Base-by-base conservation (phyloP, 805 yeast genomes). In the Yarrowia osloensis region DNA sequence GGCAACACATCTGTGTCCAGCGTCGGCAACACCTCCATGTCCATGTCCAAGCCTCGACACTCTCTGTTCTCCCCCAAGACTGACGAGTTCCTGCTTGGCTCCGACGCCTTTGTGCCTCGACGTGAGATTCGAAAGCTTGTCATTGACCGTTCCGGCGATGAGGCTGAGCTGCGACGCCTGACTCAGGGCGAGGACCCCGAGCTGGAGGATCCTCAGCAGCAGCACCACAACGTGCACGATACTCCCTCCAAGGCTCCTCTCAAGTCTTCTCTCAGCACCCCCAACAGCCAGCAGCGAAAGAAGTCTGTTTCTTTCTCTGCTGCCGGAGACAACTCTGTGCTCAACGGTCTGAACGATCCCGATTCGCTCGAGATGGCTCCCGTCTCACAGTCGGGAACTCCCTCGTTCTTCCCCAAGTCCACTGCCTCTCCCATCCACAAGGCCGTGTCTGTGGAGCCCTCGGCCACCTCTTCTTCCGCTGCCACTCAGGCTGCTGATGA, bases 71-170 rank as follows among this genome's bases (percentile, higher is more conserved):
- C 80, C 67, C 72, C 81, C 29, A 76, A 79, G 29, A 85, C 90
- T 4, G 93, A 90, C 74, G 82, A 83, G 65, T 88, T 90, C 4
- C 88, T 90, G 69, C 76, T 89, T 68, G 80, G 88, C 2, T 85
- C 91, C n/a, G 88, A 85, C 47, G 85, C 89, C 4, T 89, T 90
- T 74, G 84, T 88, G 3, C 91, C 91, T 37, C 82, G 85, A 63
- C 78, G 80, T 47, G 83, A 82, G 68, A 80, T 84, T 69, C 84
- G 84, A 61, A 81, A 82, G 69, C 77, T 88, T 67, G 80, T 86
- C 4, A 82, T 88, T 68, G 86, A 85, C 50, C 82, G 82, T 8
- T 70, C 69, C 24, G 67, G 69, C 8, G 67, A 74, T n/a, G 74
- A 71, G 31, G 44, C 71, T n/a, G 69, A 31, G 39, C 63, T 37